Base-by-base conservation (phyloP, 768 basidiomycete genomes). In the Mycena venus region DNA sequence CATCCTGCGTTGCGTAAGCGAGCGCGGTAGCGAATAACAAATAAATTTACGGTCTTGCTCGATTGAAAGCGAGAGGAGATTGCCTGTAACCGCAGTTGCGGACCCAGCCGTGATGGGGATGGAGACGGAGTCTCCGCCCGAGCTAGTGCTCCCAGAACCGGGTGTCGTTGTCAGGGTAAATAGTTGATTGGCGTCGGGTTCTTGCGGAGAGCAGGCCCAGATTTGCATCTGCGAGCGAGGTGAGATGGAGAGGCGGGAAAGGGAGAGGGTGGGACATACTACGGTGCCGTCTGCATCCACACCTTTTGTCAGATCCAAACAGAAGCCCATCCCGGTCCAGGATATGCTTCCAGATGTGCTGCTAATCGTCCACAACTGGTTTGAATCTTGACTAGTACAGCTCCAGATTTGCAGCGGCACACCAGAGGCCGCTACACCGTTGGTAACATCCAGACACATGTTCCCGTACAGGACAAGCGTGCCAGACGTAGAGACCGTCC, bases 41-140 rank as follows among this genome's bases (percentile, higher is more conserved):
- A 65, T 65, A 40, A 62, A 72, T 65, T 65, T 53, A 72, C 90
- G 84, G 76, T 94, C 92, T 80, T 92, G 89, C 78, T 93, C 93
- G 70, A 94, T 88, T 23, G 92, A 94, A 75, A 93, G 89, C 0
- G 91, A 92, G 40, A 93, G 77, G 21, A 92, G 82, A 12, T 88
- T 88, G 10, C 86, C 85, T 53, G 59, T 61, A 34, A 69, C 68
- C 40, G 58, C 58, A 42, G 66, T n/a, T 38, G 68, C 68, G 44
- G 68, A 69, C 68, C 68, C 68, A 32, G 68, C 68, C 36, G 68
- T 47, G 58, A 69, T 36, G 44, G 68, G 68, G 42, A 69, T 69
- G 58, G 68, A 60, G 44, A 69, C 68, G 17, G 68, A 47, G 58
- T 69, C 66, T n/a, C 42, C 42, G 40, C 66, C 66, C 53, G 49